phyloP scores from a whole-genome alignment of 225 moss, liverwort and hornwort species.

The Pseudoscleropodium purum region DNA sequence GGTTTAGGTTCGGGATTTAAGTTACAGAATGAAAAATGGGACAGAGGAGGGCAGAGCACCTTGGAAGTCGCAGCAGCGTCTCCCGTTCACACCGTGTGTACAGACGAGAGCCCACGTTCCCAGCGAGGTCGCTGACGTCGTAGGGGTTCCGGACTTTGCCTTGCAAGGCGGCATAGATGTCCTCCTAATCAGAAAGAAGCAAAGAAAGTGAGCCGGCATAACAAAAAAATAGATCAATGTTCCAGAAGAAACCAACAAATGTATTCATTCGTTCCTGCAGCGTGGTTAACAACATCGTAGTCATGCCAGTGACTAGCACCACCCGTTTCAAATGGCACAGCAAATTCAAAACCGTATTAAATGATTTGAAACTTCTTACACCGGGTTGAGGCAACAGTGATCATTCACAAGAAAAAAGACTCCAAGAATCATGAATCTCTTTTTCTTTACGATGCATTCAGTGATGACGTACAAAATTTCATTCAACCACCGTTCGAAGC shows the following conservation, averaged over 20 bases:
- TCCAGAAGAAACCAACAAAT: neutral
- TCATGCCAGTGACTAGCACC: no score
- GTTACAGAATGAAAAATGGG: neutral
- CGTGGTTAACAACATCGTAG: neutral
- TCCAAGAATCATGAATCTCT: neutral
- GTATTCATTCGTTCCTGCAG: neutral
- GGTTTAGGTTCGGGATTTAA: neutral
- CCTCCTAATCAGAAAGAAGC: conserved; percentile 27
- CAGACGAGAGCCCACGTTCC: conserved; percentile 41
- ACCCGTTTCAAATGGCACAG: neutral
- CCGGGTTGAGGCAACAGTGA: neutral
- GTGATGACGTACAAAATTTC: neutral
- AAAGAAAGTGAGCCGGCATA: neutral
- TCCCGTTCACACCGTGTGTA: conserved; percentile 66
- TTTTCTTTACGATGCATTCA: neutral
- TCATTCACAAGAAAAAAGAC: neutral
- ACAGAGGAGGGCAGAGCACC: conserved; percentile 5
- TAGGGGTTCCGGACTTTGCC: conserved; percentile 23
- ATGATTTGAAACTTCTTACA: neutral
- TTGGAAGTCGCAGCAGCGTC: conserved; percentile 61
- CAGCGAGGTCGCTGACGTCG: neutral
- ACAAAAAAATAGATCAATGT: neutral
- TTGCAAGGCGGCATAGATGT: conserved; percentile 58
- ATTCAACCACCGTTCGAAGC: neutral
- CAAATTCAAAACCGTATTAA: neutral